Evolutionary conservation across 306 rosid species (phyloP), one percentile per base, ranked within the genome.

Genomic region (Prunus mira): DNA sequence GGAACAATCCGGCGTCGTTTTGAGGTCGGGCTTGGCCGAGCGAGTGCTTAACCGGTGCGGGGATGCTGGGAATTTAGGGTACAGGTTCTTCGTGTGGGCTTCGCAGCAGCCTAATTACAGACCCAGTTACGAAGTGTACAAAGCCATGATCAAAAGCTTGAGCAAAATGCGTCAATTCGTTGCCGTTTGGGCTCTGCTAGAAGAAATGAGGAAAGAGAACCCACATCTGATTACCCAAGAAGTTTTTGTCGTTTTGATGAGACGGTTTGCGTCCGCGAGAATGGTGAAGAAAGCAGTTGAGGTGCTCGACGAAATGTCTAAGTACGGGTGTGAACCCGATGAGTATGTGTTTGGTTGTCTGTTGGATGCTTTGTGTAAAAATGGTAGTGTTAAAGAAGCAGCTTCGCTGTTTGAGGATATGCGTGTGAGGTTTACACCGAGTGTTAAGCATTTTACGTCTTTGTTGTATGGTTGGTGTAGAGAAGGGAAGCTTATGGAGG

Each of bases 401-500:
- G 97, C 96, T 72, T 81, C 83, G 2, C 75, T 91, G 64, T 93
- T 91, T 76, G 97, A 91, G 80, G 98, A 93, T 73, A 88, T 89
- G 91, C 76, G 92, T 60, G 72, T 78, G 68, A 77, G 81, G 55
- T 91, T 91, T 79, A 72, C 57, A 5, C 92, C 97, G 1, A 85
- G 80, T 55, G 61, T 87, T 52, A 87, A 73, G 76, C 96, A 93
- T 86, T 91, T 93, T 80, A 89, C 97, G 38, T 91, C 96, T 0
- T 80, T 93, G 92, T 82, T 93, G 86, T 88, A 93, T 46, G 98
- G 97, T 83, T 93, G 98, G 97, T 93, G 98, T 76, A 84, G 81
- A 69, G 93, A 88, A 85, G 97, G 98, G 78, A 87, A 86, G 82
- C 88, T 88, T 38, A 79, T 89, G 87, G 98, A 91, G 82, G 97